A percentile compares a stretch with the other conserved stretches of the same genome.
Conservation (phyloP, 495 filamentous ascomycete genomes). For the Alectoria sarmentosa region DNA sequence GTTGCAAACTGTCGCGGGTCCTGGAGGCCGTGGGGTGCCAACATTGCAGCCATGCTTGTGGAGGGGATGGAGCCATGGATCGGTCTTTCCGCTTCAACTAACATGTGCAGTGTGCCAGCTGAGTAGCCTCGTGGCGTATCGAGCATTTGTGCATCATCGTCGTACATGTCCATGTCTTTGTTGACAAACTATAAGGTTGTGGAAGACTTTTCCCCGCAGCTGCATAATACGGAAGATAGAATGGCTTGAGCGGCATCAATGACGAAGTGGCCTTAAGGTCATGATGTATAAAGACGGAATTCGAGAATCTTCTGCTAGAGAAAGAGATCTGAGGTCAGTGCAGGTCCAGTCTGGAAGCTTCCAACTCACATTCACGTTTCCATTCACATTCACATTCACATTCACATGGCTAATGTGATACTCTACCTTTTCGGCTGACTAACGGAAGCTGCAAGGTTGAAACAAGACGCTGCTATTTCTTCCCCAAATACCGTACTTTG, state of each 20-base stretch:
- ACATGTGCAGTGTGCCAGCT: not conserved
- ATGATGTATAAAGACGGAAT: not conserved
- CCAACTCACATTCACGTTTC: not conserved
- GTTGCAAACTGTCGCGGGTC: slow-evolving; percentile 7
- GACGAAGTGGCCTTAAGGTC: not conserved
- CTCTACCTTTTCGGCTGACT: not conserved
- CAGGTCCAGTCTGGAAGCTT: not conserved
- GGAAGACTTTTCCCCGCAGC: not conserved
- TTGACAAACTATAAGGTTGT: not conserved
- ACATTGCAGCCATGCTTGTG: slow-evolving; percentile 2
- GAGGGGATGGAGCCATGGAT: slow-evolving; percentile 7
- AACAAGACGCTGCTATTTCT: not conserved
- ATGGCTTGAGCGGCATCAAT: not conserved
- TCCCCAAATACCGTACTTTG: not conserved
- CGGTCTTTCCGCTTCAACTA: slow-evolving; percentile 1
- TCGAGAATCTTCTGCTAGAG: not conserved
- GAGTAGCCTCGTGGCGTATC: slow-evolving; percentile 14
- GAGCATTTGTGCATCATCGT: slow-evolving; percentile 21
- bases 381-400: not conserved
- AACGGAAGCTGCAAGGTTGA: not conserved
- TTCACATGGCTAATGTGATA: too few species aligned
- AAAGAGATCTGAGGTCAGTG: not conserved
- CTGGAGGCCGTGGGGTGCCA: slow-evolving; percentile 7
- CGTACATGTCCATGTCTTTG: slow-evolving; percentile 16
- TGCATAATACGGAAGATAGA: not conserved